phyloP scores from a whole-genome alignment of 495 filamentous ascomycete species.

The Annulohypoxylon bovei region DNA sequence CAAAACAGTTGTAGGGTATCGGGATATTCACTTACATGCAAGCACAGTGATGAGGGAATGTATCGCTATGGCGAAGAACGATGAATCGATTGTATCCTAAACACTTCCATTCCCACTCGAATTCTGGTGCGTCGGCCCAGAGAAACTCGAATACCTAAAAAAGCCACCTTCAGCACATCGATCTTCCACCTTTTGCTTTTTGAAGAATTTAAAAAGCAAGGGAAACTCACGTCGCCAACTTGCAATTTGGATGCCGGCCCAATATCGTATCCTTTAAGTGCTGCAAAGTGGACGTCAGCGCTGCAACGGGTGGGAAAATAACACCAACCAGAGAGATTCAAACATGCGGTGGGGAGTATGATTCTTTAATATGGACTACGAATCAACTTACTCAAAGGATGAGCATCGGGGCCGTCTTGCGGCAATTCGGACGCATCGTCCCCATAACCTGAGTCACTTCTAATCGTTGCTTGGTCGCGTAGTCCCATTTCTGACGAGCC shows the following conservation, averaged over 20 bases:
- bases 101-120: constrained; percentile 51
- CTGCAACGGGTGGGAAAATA: constrained; percentile 2
- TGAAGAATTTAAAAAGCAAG: background rate
- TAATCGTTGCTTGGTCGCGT: constrained; percentile 49
- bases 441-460: constrained; percentile 51
- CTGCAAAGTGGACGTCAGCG: constrained; percentile 34
- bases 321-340: constrained; percentile 3
- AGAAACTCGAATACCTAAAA: constrained; percentile 49
- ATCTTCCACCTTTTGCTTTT: background rate
- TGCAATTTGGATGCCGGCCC: constrained; percentile 48
- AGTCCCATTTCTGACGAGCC: constrained; percentile 49
- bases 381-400: constrained; percentile 46
- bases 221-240: constrained; percentile 46
- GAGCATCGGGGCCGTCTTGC: constrained; percentile 44
- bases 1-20: background rate
- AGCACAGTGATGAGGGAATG: constrained; percentile 46
- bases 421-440: constrained; percentile 47
- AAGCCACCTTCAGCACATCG: constrained; percentile 17
- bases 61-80: constrained; percentile 48
- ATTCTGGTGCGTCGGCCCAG: constrained; percentile 47
- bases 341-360: background rate
- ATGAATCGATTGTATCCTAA: constrained; percentile 48
- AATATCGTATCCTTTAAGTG: constrained; percentile 48
- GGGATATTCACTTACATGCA: constrained; percentile 47
- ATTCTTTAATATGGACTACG: background rate